A percentile compares a stretch with the other conserved stretches of the same genome.
Evolutionary conservation across 2,329 filamentous ascomycete species (phyloP).

Genomic region (Neonectria coccinea): DNA sequence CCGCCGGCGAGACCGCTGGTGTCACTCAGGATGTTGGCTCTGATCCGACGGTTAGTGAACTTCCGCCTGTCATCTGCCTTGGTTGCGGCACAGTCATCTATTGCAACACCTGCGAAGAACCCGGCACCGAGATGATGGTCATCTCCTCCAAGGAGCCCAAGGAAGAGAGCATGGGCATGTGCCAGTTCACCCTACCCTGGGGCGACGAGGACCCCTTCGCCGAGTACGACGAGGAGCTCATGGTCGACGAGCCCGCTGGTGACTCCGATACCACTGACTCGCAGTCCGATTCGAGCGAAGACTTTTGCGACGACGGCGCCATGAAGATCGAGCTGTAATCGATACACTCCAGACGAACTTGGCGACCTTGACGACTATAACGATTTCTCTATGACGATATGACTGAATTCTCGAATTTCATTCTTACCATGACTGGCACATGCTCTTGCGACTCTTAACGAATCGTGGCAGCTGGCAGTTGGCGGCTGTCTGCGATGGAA

Average conservation of each 20-base stretch:
- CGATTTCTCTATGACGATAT: slow-evolving; percentile 27
- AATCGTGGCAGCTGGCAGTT: slow-evolving; percentile 32
- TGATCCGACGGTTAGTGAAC: slow-evolving; percentile 95
- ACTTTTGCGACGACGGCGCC: slow-evolving; percentile 40
- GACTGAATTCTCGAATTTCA: slow-evolving; percentile 24
- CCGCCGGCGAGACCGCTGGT: slow-evolving; percentile 93
- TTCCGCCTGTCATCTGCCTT: slow-evolving; percentile 58
- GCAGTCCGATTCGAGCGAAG: slow-evolving; percentile 39
- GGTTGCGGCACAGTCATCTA: slow-evolving; percentile 59
- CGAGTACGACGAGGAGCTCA: slow-evolving; percentile 55
- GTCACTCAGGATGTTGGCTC: slow-evolving; percentile 97
- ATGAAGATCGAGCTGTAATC: slow-evolving; percentile 39
- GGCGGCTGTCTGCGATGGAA: slow-evolving; percentile 34
- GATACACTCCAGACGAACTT: not conserved
- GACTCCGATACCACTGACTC: slow-evolving; percentile 34
- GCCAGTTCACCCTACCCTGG: slow-evolving; percentile 47
- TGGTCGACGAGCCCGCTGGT: slow-evolving; percentile 43
- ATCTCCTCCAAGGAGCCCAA: slow-evolving; percentile 32
- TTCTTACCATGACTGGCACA: slow-evolving; percentile 40
- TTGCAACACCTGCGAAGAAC: slow-evolving; percentile 55
- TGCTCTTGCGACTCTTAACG: slow-evolving; percentile 38
- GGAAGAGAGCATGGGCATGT: slow-evolving; percentile 46
- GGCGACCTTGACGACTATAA: slow-evolving; percentile 22
- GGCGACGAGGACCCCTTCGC: slow-evolving; percentile 49
- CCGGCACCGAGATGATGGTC: slow-evolving; percentile 41